Evolutionary conservation across 495 filamentous ascomycete genomes (phyloP).

Genomic region (Aspergillus ostianus): DNA sequence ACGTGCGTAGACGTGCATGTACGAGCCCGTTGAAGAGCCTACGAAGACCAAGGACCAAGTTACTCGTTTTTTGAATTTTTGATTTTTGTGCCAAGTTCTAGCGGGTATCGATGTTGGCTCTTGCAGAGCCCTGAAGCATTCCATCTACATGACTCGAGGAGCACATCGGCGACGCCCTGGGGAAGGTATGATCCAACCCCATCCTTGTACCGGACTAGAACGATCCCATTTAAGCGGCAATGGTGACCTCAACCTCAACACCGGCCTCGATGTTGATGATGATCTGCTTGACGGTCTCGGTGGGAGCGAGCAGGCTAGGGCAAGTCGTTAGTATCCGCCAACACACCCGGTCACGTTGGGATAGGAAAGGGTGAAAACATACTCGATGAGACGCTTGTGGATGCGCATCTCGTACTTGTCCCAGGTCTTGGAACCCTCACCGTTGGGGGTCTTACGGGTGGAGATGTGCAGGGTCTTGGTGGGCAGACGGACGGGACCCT

Average conservation of each 20-base stretch:
- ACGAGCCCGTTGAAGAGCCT: neutral
- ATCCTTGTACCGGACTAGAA: slow-evolving; percentile 17
- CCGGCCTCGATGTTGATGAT: slow-evolving; percentile 99
- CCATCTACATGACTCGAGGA: slow-evolving; percentile 20
- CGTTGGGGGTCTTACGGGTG: slow-evolving; percentile 93
- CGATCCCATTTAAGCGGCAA: slow-evolving; percentile 75
- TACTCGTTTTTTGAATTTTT: slow-evolving; percentile 37
- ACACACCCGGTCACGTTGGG: neutral
- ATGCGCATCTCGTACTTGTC: slow-evolving; percentile 99
- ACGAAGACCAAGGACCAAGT: slow-evolving; percentile 20
- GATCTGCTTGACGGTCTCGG: slow-evolving; percentile 99
- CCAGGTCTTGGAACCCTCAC: slow-evolving; percentile 99
- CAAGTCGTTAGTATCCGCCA: neutral
- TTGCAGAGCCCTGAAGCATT: slow-evolving; percentile 17
- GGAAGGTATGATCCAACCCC: slow-evolving; percentile 17
- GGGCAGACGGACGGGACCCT: slow-evolving; percentile 97
- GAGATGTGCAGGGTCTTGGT: slow-evolving; percentile 97
- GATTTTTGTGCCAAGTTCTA: slow-evolving; percentile 36
- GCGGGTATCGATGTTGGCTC: slow-evolving; percentile 31
- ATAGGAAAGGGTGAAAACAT: slow-evolving; percentile 32
- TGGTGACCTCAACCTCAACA: slow-evolving; percentile 99
- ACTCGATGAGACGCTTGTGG: slow-evolving; percentile 97
- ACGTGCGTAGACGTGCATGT: neutral
- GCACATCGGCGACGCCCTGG: slow-evolving; percentile 20
- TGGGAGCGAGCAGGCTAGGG: slow-evolving; percentile 84